phyloP scores from a whole-genome alignment of 805 yeast genomes.

The Candida railenensis region DNA sequence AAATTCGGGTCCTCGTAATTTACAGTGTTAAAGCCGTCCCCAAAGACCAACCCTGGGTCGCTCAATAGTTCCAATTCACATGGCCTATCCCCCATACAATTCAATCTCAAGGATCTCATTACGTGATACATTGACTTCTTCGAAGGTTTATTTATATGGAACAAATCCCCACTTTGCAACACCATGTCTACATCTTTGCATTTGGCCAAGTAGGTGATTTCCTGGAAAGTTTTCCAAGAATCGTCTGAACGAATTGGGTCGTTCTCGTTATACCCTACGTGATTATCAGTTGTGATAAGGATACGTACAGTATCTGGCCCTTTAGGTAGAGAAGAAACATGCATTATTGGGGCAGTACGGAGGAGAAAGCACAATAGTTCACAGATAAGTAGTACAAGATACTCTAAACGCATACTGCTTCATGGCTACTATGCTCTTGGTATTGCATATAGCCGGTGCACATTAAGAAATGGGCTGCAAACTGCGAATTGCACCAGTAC shows the following conservation, averaged over 20 bases:
- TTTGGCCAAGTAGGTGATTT: slow-evolving; percentile 70
- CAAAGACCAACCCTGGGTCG: slow-evolving; percentile 64
- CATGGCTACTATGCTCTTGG: too few relatives aligned
- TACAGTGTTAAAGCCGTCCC: slow-evolving; percentile 63
- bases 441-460: too few relatives aligned
- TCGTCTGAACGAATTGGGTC: slow-evolving; percentile 92
- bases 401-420: too few relatives aligned
- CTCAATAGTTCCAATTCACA: slow-evolving; percentile 80
- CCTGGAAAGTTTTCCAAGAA: slow-evolving; percentile 84
- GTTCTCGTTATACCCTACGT: slow-evolving; percentile 87
- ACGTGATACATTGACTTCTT: slow-evolving; percentile 86
- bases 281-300: slow-evolving; percentile 90
- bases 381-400: too few relatives aligned
- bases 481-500: too few relatives aligned
- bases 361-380: too few relatives aligned
- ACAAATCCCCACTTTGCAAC: slow-evolving; percentile 88
- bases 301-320: slow-evolving; percentile 73
- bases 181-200: slow-evolving; percentile 80
- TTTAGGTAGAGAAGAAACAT: slow-evolving; percentile 39
- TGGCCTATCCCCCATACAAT: slow-evolving; percentile 84
- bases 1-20: slow-evolving; percentile 90
- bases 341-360: slow-evolving; percentile 7
- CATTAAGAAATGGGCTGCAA: too few relatives aligned
- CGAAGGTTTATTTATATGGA: slow-evolving; percentile 86
- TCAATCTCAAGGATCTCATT: slow-evolving; percentile 62